A percentile compares a stretch with the other conserved stretches of the same genome.
Evolutionary conservation across 768 basidiomycete genomes (phyloP).

Genomic region (Boletellus ananiceps): DNA sequence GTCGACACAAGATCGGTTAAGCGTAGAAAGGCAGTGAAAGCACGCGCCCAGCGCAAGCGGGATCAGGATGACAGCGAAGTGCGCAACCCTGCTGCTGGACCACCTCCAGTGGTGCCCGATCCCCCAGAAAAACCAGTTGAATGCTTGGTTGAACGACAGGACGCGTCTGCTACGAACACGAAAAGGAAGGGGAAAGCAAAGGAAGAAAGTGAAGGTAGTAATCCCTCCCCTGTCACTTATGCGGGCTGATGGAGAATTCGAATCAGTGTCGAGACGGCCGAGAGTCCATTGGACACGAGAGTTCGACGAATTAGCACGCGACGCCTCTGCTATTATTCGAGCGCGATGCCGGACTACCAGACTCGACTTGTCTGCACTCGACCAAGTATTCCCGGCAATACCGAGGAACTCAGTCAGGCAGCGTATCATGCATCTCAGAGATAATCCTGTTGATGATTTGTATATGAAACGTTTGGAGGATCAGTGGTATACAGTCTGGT

Average conservation of each 20-base stretch:
- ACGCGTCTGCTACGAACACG: conserved; percentile 28
- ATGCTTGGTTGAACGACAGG: conserved; percentile 48
- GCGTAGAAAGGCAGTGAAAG: conserved; percentile 62
- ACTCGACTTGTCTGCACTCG: conserved; percentile 68
- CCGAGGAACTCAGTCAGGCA: conserved; percentile 68
- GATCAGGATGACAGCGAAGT: conserved; percentile 49
- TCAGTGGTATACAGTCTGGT: conserved; percentile 77
- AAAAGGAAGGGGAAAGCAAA: conserved; percentile 33
- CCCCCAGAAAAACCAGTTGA: conserved; percentile 50
- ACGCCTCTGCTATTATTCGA: conserved; percentile 77
- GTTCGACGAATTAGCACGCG: conserved; percentile 84
- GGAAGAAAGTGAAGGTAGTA: conserved; percentile 28
- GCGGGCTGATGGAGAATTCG: conserved; percentile 2
- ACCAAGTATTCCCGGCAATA: conserved; percentile 78
- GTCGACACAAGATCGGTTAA: conserved; percentile 49
- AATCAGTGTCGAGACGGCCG: conserved; percentile 42
- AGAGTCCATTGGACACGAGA: conserved; percentile 83
- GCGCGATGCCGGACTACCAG: conserved; percentile 66
- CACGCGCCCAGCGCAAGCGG: conserved; percentile 50
- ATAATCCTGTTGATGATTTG: conserved; percentile 60
- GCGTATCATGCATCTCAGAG: conserved; percentile 56
- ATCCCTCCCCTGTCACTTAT: not conserved
- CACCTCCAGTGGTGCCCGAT: conserved; percentile 39
- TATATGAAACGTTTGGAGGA: conserved; percentile 80
- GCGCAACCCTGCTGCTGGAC: conserved; percentile 16